Evolutionary conservation across 768 basidiomycete species (phyloP).

Genomic region (Coprinopsis strossmayeri): DNA sequence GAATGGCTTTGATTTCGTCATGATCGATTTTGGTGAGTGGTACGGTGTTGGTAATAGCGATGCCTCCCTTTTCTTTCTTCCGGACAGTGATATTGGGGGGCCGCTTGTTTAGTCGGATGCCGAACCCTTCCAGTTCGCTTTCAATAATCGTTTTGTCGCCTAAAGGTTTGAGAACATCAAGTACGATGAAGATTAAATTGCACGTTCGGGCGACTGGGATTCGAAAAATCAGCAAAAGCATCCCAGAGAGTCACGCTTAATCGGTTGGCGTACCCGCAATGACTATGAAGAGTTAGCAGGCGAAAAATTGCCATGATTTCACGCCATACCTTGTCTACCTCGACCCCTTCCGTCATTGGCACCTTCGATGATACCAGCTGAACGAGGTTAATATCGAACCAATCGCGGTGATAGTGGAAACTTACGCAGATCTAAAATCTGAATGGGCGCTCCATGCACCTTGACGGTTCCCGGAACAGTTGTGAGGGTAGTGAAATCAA

Average conservation of each 20-base stretch:
- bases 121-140: conserved; percentile 94
- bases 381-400: conserved; percentile 7
- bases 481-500: conserved; percentile 94
- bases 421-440: conserved; percentile 87
- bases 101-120: conserved; percentile 91
- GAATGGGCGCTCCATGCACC: conserved; percentile 94
- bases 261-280: conserved; percentile 58
- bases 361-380: conserved; percentile 96
- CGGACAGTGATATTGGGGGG: conserved; percentile 83
- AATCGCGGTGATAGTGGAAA: conserved; percentile 8
- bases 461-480: conserved; percentile 94
- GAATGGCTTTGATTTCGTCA: conserved; percentile 92
- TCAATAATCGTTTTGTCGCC: conserved; percentile 92
- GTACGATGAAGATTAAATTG: conserved; percentile 96
- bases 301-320: background rate
- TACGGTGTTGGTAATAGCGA: conserved; percentile 94
- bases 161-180: conserved; percentile 97
- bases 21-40: conserved; percentile 93
- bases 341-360: conserved; percentile 94
- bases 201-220: conserved; percentile 88
- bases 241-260: conserved; percentile 4
- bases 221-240: conserved; percentile 11
- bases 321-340: conserved; percentile 79
- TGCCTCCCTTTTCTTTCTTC: conserved; percentile 86
- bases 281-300: conserved; percentile 32